Evolutionary conservation across 2,329 filamentous ascomycete genomes (phyloP), one percentile per base, ranked within the genome.

Genomic region (Fusarium circinatum): DNA sequence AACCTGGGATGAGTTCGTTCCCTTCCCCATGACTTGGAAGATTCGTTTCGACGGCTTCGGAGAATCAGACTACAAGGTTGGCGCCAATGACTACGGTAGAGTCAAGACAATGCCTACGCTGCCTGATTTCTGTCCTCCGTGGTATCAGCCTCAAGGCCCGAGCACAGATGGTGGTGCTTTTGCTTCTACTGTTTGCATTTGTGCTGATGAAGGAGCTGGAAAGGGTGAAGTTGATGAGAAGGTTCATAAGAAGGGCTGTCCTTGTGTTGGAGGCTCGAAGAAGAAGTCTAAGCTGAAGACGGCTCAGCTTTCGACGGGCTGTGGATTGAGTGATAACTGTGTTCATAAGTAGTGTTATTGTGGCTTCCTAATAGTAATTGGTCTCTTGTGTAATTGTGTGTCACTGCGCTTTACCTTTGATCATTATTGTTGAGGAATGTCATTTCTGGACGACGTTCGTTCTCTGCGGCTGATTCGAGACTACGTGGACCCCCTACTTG

Each of bases 11-110:
- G 61, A 63, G 54, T 63, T 63, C 11, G 61, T 63, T 6, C 61
- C 61, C 4, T 63, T 63, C 20, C 61, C 61, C 28, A 63, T 63
- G 61, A 63, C 61, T 5, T 63, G 61, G 61, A 63, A 63, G 20
- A 63, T 63, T 3, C 61, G 61, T 20, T 63, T 63, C 10, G 61
- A 63, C 5, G 61, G 61, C 5, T 63, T 63, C 20, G 61, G 61
- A 1, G 18, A 28, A 1, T 63, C 61, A 1, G 28, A 63, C 20
- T 63, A 63, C 36, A 26, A 30, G 26, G 28, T 30, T 36, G 42
- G 28, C 9, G 22, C 4, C 11, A 59, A 59, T 14, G 26, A 30
- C 3, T 63, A 48, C 28, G 61, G 61, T 12, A 28, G 28, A n/a
- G 61, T 63, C n/a, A 55, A 28, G 20, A 56, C 48, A 10, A 26